A percentile compares a stretch with the other conserved stretches of the same genome.
phyloP scores from a whole-genome alignment of 176 grass and related monocot genomes.

The Carex kokanica region DNA sequence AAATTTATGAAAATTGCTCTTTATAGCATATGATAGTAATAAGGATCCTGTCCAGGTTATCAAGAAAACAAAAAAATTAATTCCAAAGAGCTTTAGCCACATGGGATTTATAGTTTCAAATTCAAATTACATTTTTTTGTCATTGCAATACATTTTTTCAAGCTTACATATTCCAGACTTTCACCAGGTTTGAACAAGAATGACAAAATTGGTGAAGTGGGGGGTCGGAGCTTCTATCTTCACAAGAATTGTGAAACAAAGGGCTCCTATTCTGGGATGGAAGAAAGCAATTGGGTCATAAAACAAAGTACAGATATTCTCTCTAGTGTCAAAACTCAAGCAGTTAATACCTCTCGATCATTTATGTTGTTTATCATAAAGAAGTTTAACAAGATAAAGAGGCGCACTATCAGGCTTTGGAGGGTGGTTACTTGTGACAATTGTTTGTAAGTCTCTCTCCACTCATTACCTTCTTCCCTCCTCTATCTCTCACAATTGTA shows the following conservation, averaged over 20 bases:
- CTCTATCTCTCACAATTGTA: background rate
- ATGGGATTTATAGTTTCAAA: background rate
- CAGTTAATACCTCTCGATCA: constrained; percentile 16
- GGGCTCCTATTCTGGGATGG: constrained; percentile 24
- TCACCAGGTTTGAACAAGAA: constrained; percentile 63
- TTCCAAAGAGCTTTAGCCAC: background rate
- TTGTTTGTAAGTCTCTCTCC: constrained; percentile 3
- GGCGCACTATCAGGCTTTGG: constrained; percentile 38
- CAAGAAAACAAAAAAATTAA: background rate
- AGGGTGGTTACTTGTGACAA: constrained; percentile 36
- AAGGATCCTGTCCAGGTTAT: background rate
- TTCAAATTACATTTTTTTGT: background rate
- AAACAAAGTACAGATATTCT: background rate
- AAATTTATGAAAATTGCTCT: background rate
- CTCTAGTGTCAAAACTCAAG: background rate
- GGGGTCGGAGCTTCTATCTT: constrained; percentile 75
- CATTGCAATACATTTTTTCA: background rate
- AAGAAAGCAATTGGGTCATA: constrained; percentile 14
- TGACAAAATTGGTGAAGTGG: constrained; percentile 75
- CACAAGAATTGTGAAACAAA: constrained; percentile 45
- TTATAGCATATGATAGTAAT: background rate
- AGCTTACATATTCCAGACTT: constrained; percentile 17
- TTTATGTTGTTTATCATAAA: constrained; percentile 34
- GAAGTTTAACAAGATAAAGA: constrained; percentile 37
- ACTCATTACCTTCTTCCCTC: background rate